Evolutionary conservation across 2,329 filamentous ascomycete genomes (phyloP).

Genomic region (Chaetomium strumarium): DNA sequence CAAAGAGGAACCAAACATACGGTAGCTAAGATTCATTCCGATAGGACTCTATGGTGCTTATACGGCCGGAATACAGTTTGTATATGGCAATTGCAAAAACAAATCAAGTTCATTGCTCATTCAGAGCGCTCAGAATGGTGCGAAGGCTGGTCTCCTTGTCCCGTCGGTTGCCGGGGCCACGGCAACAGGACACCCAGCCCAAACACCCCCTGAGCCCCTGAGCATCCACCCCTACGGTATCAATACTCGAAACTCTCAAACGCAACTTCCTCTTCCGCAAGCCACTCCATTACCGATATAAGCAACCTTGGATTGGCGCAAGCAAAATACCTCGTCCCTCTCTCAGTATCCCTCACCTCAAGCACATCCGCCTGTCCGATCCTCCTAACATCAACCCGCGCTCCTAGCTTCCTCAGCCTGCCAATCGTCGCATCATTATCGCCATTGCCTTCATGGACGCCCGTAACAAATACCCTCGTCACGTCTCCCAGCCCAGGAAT

Average conservation of each 20-base stretch:
- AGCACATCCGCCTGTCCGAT: slow-evolving; percentile 40
- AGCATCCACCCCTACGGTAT: slow-evolving; percentile 1
- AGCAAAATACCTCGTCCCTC: slow-evolving; percentile 44
- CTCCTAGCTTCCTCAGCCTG: slow-evolving; percentile 33
- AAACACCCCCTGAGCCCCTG: slow-evolving; percentile 3
- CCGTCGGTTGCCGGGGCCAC: not conserved
- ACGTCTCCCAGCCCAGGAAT: slow-evolving; percentile 45
- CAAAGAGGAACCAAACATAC: too few relatives aligned
- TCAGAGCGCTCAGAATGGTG: not conserved
- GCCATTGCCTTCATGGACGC: slow-evolving; percentile 29
- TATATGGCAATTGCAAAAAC: too few relatives aligned
- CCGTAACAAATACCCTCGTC: slow-evolving; percentile 61
- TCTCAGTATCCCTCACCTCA: slow-evolving; percentile 26
- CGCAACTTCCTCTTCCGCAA: slow-evolving; percentile 47
- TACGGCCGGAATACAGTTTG: too few relatives aligned
- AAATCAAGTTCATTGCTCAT: too few relatives aligned
- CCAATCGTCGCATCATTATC: slow-evolving; percentile 33
- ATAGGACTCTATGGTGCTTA: too few relatives aligned
- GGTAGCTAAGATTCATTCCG: too few relatives aligned
- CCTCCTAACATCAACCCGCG: slow-evolving; percentile 33
- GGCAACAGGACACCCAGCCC: not conserved
- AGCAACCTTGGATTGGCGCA: slow-evolving; percentile 42
- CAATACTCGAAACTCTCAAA: slow-evolving; percentile 59
- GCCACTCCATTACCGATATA: slow-evolving; percentile 42
- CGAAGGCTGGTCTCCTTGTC: not conserved